phyloP scores from a whole-genome alignment of 75 land plant genomes.

The Cunninghamia lanceolata region DNA sequence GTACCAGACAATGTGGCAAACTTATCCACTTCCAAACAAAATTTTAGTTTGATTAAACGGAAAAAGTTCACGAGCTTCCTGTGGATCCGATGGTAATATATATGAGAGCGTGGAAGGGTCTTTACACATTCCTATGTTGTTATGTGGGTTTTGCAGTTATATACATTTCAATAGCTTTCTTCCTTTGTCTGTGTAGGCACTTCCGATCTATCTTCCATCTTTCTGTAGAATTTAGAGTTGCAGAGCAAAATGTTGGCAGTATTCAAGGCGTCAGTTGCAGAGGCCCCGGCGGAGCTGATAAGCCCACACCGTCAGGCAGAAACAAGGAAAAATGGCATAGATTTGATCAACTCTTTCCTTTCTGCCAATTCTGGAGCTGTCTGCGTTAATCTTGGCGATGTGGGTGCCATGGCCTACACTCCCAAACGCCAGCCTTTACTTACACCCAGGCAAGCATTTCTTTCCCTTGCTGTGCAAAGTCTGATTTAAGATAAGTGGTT shows the following conservation, averaged over 20 bases:
- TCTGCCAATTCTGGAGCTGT: slow-evolving; percentile 20
- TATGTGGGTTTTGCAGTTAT: too few relatives aligned
- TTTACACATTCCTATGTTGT: too few relatives aligned
- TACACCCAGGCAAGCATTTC: slow-evolving; percentile 30
- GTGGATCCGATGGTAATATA: too few relatives aligned
- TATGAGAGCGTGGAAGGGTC: too few relatives aligned
- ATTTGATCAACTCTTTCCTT: slow-evolving; percentile 24
- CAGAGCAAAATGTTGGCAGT: slow-evolving; percentile 38
- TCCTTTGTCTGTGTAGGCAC: too few relatives aligned
- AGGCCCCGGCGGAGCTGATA: slow-evolving; percentile 31
- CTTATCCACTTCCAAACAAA: too few relatives aligned
- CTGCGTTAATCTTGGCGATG: slow-evolving; percentile 20
- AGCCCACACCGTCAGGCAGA: slow-evolving; percentile 17
- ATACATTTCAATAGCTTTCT: too few relatives aligned
- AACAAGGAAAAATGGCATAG: slow-evolving; percentile 18
- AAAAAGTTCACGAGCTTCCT: too few relatives aligned
- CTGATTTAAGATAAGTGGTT: too few relatives aligned
- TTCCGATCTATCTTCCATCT: too few relatives aligned
- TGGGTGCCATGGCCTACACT: slow-evolving; percentile 34
- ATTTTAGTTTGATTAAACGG: too few relatives aligned
- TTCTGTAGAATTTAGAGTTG: neutral
- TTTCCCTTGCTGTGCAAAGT: neutral
- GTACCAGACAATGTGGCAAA: too few relatives aligned
- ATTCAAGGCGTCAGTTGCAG: slow-evolving; percentile 24
- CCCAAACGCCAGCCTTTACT: slow-evolving; percentile 25